Evolutionary conservation across 164 flowering plant genomes (phyloP), one percentile per base, ranked within the genome.

Genomic region (Pachysandra terminalis): DNA sequence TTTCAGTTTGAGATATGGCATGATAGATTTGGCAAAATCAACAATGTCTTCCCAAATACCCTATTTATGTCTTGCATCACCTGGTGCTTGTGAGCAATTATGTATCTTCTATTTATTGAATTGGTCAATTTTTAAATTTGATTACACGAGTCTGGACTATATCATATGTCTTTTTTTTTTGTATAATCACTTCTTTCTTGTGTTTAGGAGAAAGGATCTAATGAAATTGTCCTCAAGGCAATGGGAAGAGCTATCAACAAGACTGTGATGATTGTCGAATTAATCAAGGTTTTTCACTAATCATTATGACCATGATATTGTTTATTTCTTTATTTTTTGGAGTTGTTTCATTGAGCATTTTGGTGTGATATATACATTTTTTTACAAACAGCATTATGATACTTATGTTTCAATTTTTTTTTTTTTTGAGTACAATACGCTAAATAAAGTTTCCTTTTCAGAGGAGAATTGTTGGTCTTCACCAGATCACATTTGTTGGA

Each of bases 161-260:
- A 55, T 22, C 7, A 6, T 58, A 1, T n/a, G n/a, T 3, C 15
- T 27, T 58, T 5, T 1, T 16, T 51, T n/a, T 1, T 13, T 37
- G 1, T n/a, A 10, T 8, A n/a, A 26, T 51, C 0, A 28, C 55
- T 55, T 32, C n/a, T 35, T 25, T 49, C n/a, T 49, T 58, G 1
- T 63, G 24, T 65, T 1, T 59, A 87, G 91, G 91, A 87, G 55
- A 87, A 82, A 71, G 87, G 82, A 0, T 77, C 86, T 8, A 49
- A 76, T 56, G 89, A 87, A 66, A 79, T 87, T 77, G 81, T 79
- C 32, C 76, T 87, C 32, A 87, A 87, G 67, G 91, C 89, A 9
- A 87, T 83, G 82, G 91, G 89, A 21, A 82, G 87, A 66, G 91
- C 91, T 5, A 87, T 87, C 58, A 83, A 83, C 76, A 87, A 87